Evolutionary conservation across 2,329 filamentous ascomycete species (phyloP), one percentile per base, ranked within the genome.

Genomic region (Talaromyces marneffei): DNA sequence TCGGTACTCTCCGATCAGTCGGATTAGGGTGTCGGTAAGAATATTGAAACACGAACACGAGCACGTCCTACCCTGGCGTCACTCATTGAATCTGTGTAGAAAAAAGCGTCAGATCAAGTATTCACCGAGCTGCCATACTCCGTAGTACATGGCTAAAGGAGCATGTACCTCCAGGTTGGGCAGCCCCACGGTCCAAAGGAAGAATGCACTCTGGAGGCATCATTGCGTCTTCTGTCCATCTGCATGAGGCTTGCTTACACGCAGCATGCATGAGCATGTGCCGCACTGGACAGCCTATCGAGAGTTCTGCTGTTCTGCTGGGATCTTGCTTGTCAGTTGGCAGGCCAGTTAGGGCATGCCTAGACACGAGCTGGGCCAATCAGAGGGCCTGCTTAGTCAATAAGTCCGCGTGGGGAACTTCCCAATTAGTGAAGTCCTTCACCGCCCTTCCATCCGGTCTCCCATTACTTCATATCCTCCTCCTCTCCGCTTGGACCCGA

Each of bases 381-480:
- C 29, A 58, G 37, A n/a, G 18, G 18, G 18, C 10, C 9, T 10
- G 46, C 33, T 40, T 40, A 53, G 46, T 42, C 33, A 52, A 54
- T 44, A 37, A 12, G n/a, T 5, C 39, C 58, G 48, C 50, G 53
- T 56, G 59, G 60, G 29, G 14, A 57, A 12, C 56, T 58, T 58
- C 60, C 54, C 46, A 48, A 59, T 58, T 40, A 44, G 55, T 18
- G 25, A 27, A 12, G 25, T 12, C 27, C 61, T 59, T 62, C 61
- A 62, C 61, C 61, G 61, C 61, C 61, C 31, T 60, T 62, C 61
- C 61, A 16, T 27, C 61, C 61, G 61, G 56, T 56, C 31, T 60
- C 60, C 61, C 61, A 16, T 27, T 39, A 37, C 27, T 27, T 39
- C 33, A 53, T 53, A 33, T 52, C 46, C 52, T 54, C 23, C 48